Conservation (phyloP, 1,284 basidiomycete species). For the Gomphus sp. region DNA sequence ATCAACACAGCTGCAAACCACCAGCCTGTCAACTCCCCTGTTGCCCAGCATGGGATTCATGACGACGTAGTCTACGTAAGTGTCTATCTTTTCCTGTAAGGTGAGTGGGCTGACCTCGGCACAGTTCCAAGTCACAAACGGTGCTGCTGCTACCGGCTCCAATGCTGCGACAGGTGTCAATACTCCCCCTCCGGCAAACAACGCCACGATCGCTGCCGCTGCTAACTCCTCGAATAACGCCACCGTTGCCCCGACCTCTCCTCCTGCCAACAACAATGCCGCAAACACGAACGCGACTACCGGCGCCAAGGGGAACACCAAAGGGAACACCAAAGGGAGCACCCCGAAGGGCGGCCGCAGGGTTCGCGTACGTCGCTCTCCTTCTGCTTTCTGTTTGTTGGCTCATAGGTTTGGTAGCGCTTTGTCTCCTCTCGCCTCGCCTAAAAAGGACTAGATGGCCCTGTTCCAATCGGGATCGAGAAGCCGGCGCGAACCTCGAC, state of each 20-base stretch:
- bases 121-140: background rate
- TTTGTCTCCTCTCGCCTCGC: background rate
- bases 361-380: background rate
- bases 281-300: background rate
- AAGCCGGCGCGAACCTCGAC: background rate
- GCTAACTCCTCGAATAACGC: background rate
- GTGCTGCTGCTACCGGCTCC: background rate
- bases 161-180: background rate
- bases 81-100: background rate
- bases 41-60: conserved; percentile 14
- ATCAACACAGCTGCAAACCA: conserved; percentile 24
- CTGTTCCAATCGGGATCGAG: background rate
- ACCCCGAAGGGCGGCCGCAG: background rate
- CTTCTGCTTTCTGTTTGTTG: background rate
- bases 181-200: background rate
- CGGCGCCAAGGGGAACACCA: background rate
- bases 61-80: conserved; percentile 14
- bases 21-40: conserved; percentile 18
- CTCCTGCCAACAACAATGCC: background rate
- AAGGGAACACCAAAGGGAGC: background rate
- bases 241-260: background rate
- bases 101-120: background rate
- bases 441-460: background rate
- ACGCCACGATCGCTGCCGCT: background rate
- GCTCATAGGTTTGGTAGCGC: background rate